Evolutionary conservation across 805 yeast genomes (phyloP).

Genomic region (Lipomyces yamanashiensis): DNA sequence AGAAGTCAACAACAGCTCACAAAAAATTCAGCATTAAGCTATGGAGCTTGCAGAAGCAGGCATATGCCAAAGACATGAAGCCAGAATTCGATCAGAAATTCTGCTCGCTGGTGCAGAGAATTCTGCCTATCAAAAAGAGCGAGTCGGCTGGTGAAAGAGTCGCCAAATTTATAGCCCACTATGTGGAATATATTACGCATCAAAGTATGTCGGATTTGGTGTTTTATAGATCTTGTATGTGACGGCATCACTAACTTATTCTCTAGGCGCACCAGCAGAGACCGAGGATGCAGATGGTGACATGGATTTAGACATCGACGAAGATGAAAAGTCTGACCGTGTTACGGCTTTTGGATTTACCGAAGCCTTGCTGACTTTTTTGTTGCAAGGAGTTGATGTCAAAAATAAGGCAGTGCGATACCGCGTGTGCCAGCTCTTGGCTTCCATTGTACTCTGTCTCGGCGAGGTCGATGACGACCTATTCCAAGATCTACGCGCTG

Average conservation of each 20-base stretch:
- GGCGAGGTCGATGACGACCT: conserved; percentile 76
- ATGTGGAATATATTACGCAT: conserved; percentile 54
- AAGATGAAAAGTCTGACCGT: conserved; percentile 48
- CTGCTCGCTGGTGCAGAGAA: conserved; percentile 63
- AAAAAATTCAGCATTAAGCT: conserved; percentile 70
- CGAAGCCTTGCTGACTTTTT: conserved; percentile 63
- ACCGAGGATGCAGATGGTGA: conserved; percentile 29
- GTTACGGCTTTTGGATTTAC: conserved; percentile 57
- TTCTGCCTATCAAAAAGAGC: conserved; percentile 68
- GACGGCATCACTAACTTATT: not conserved
- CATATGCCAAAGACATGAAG: conserved; percentile 57
- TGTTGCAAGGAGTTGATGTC: conserved; percentile 79
- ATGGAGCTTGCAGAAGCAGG: conserved; percentile 60
- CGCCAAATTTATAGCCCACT: conserved; percentile 67
- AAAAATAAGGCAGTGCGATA: conserved; percentile 76
- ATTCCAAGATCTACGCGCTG: conserved; percentile 64
- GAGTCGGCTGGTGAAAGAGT: conserved; percentile 76
- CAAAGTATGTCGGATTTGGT: not conserved
- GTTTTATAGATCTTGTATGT: not conserved
- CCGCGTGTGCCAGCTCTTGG: conserved; percentile 75
- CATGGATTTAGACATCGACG: conserved; percentile 42
- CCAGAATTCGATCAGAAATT: conserved; percentile 66
- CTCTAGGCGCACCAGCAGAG: conserved; percentile 32
- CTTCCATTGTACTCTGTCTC: conserved; percentile 69
- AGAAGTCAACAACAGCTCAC: conserved; percentile 72